Base-by-base conservation (phyloP, 345 rosid species). In the Pistacia atlantica region DNA sequence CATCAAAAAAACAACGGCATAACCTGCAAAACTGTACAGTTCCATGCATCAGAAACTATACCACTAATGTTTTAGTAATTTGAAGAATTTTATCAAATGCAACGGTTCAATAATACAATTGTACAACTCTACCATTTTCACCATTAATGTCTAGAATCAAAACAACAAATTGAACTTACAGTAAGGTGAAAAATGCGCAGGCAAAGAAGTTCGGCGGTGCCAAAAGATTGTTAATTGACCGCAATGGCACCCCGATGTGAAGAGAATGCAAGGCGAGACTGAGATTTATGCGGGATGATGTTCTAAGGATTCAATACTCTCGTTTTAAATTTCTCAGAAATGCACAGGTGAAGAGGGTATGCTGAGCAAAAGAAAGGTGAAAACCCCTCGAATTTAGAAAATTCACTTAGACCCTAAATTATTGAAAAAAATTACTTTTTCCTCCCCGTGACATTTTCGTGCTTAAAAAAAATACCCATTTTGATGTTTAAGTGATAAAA, bases 11-110 rank as follows among this genome's bases (percentile, higher is more conserved):
- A 5, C 42, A 64, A 8, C 54, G 52, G 37, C 63, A 74, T 37
- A 55, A 16, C 70, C 77, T 74, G 70, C 49, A 74, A 74, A 64
- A 48, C 20, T 4, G 17, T 28, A 38, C 64, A 56, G 17, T 56
- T 25, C 16, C 3, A 51, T 14, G 2, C 12, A 51, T 8, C 69
- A 66, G 52, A 57, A 56, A 55, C 25, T 57, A 42, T 25, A 20
- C 11, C 28, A 16, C 17, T 69, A 62, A 31, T 31, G 8, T 62
- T 31, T 4, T 11, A 0, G 46, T 42, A 7, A 42, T 42, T 42
- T 42, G 10, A 42, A 42, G 6, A 42, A 5, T 0, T 42, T 42
- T 8, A 42, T 42, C 46, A 42, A 42, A 8, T 42, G 46, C 46
- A 42, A 42, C 8, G 46, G 46, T 42, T 42, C 9, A 5, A 5